Base-by-base conservation (phyloP, 2,329 filamentous ascomycete species). In the Emergomyces africanus region DNA sequence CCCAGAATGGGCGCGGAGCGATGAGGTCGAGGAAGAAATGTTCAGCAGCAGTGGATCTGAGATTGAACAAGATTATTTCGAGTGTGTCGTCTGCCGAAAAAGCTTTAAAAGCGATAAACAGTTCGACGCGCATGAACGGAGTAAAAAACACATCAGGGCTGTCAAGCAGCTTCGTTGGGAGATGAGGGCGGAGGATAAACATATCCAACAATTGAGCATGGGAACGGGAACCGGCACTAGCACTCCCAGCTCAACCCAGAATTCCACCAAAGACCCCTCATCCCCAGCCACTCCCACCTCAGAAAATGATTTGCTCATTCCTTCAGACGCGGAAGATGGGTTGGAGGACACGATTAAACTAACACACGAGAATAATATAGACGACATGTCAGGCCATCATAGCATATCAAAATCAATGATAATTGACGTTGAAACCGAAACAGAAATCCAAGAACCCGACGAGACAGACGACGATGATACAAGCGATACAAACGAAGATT, bases 91-190 rank as follows among this genome's bases (percentile, higher is more conserved):
- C 6, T 86, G 83, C 67, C 75, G 79, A 61, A 86, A 86, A 70
- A 79, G 69, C 0, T 94, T 92, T 72, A 88, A 96, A 74, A 97
- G 91, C 67, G 88, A 95, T 69, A 90, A 90, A 64, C 92, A 97
- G 69, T 90, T 88, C 61, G 85, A 95, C 67, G 86, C 88, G 2
- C 94, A 99, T 67, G 91, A 96, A 75, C 90, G 87, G 75, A 97
- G 92, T 78, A 99, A 96, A 72, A 99, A 97, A 74, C 94, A 99
- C 68, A 74, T 86, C 62, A 97, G 96, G 70, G 87, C 90, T 2
- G 81, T 96, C 6, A 86, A 91, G 64, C 83, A 90, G 61, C 74
- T 99, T 44, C 84, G 84, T 66, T 81, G 83, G 67, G 86, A 94
- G 70, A 95, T 99, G 90, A 83, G 81, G 65, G 84, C 86, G 65